A percentile compares a stretch with the other conserved stretches of the same genome.
Conservation (phyloP, 2,329 filamentous ascomycete genomes). For the Nemania serpens region DNA sequence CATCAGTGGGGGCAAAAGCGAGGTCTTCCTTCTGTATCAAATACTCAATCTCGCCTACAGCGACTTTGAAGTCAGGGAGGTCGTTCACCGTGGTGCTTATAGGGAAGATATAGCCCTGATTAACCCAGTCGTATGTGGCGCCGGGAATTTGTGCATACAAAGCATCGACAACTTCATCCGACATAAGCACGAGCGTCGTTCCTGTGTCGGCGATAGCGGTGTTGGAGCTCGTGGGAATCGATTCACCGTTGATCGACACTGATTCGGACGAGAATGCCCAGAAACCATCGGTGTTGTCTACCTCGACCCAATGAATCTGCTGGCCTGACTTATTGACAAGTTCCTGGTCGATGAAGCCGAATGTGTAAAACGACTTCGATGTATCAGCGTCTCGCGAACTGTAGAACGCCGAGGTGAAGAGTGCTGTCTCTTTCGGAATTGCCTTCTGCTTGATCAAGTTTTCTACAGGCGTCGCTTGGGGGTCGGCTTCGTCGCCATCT, state of each 20-base stretch:
- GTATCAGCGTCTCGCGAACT: slow-evolving; percentile 55
- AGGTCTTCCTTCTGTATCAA: slow-evolving; percentile 66
- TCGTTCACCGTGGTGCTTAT: slow-evolving; percentile 53
- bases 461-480: slow-evolving; percentile 66
- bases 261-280: slow-evolving; percentile 68
- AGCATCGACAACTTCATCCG: slow-evolving; percentile 62
- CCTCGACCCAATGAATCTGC: slow-evolving; percentile 61
- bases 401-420: slow-evolving; percentile 70
- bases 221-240: slow-evolving; percentile 57
- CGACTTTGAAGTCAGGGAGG: slow-evolving; percentile 65
- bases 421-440: slow-evolving; percentile 54
- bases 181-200: slow-evolving; percentile 69
- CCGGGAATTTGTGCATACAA: slow-evolving; percentile 69
- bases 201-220: slow-evolving; percentile 74
- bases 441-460: slow-evolving; percentile 64
- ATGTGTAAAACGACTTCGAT: slow-evolving; percentile 69
- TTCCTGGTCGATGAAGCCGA: slow-evolving; percentile 72
- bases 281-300: slow-evolving; percentile 69
- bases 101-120: slow-evolving; percentile 70
- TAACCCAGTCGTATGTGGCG: slow-evolving; percentile 56
- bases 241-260: slow-evolving; percentile 61
- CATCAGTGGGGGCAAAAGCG: slow-evolving; percentile 59
- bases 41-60: slow-evolving; percentile 65
- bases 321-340: slow-evolving; percentile 58
- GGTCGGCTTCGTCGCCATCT: slow-evolving; percentile 46